phyloP scores from a whole-genome alignment of 768 basidiomycete genomes.

The Collybia mongolica region DNA sequence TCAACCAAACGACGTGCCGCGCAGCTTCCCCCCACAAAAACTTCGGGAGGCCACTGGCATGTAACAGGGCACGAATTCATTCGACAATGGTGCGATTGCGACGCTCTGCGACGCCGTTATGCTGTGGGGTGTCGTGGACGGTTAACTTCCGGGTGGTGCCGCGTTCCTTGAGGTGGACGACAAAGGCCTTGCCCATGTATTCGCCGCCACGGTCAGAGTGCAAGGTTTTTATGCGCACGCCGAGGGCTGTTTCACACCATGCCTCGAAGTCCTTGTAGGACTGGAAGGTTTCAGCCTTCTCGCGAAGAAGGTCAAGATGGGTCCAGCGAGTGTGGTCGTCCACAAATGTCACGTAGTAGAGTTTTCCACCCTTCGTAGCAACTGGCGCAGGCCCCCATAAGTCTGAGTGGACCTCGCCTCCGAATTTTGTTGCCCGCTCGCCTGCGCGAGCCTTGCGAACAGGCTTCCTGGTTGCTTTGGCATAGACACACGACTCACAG shows the following conservation, averaged over 20 bases:
- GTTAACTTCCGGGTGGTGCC: constrained; percentile 38
- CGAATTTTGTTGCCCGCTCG: constrained; percentile 24
- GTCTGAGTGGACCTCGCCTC: no score
- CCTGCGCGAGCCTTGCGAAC: constrained; percentile 26
- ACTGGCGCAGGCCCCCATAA: no score
- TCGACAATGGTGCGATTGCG: constrained; percentile 36
- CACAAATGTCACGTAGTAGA: no score
- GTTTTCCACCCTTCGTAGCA: no score
- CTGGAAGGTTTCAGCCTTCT: constrained; percentile 21
- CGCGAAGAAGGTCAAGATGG: constrained; percentile 17
- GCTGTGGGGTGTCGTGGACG: constrained; percentile 27
- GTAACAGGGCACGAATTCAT: constrained; percentile 30
- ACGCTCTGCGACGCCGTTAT: constrained; percentile 42
- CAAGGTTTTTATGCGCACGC: constrained; percentile 22
- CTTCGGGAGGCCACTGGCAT: constrained; percentile 29
- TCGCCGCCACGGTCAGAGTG: constrained; percentile 36
- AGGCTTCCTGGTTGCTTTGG: constrained; percentile 34
- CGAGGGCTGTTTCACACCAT: constrained; percentile 25
- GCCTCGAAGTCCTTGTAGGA: constrained; percentile 26
- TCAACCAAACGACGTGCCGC: constrained; percentile 30
- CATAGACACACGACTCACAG: constrained; percentile 44
- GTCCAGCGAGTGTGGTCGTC: no score
- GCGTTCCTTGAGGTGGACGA: constrained; percentile 16
- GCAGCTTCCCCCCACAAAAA: constrained; percentile 39
- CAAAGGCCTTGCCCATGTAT: constrained; percentile 29